Percentiles rank a stretch among this genome's conserved stretches.
Conservation (phyloP, 345 rosid genomes). For the Theobroma cacao region DNA sequence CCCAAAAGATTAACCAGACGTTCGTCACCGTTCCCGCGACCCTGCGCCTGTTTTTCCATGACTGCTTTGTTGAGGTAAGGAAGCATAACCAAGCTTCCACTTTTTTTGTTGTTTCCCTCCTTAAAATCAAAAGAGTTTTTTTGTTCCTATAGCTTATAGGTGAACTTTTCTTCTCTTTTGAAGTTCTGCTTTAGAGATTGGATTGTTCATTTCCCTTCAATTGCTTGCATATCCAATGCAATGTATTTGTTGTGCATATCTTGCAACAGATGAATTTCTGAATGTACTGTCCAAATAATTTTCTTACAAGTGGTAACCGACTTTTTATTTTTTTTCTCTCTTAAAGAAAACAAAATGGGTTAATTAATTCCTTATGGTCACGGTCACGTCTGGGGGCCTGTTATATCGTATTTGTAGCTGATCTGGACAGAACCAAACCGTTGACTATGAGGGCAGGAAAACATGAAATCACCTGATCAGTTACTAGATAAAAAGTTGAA, state of each 20-base stretch:
- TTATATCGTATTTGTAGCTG: background rate
- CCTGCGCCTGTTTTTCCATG: conserved; percentile 82
- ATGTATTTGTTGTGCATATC: background rate
- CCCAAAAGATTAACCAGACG: conserved; percentile 48
- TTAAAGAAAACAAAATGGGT: background rate
- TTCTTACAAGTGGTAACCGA: too few species aligned
- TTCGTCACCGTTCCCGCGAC: conserved; percentile 68
- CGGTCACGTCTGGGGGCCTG: background rate
- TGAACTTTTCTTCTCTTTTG: too few species aligned
- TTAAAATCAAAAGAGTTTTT: background rate
- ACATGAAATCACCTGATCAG: background rate
- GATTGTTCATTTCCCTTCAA: conserved; percentile 1
- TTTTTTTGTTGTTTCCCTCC: background rate
- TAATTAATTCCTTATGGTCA: background rate
- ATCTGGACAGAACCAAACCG: background rate
- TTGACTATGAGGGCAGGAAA: background rate
- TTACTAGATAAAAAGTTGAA: background rate
- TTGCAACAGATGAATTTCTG: background rate
- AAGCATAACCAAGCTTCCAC: background rate
- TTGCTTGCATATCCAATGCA: background rate
- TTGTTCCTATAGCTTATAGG: background rate
- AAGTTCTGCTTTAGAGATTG: background rate
- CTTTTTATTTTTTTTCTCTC: too few species aligned
- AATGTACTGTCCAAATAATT: too few species aligned
- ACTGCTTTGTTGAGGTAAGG: conserved; percentile 73